phyloP scores from a whole-genome alignment of 2,329 filamentous ascomycete genomes.

The Apiospora aurea region DNA sequence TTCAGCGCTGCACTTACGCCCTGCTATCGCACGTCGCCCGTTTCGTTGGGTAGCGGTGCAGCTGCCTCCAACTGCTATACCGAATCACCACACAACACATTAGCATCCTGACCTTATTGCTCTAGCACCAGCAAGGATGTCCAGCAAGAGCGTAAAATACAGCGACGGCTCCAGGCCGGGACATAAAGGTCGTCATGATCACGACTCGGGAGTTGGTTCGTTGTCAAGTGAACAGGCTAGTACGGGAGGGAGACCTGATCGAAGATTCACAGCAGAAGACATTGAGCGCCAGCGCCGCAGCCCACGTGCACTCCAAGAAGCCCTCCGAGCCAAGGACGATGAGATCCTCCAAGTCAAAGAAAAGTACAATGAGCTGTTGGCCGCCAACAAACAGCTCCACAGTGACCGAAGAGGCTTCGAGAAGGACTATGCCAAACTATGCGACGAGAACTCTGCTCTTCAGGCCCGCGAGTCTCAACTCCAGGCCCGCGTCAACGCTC shows the following conservation, averaged over 20 bases:
- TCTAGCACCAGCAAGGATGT: conserved; percentile 18
- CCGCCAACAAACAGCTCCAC: neutral
- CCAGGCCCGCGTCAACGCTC: neutral
- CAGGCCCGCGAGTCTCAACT: neutral
- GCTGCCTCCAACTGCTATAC: conserved; percentile 16
- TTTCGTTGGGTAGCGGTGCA: conserved; percentile 22
- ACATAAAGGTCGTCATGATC: conserved; percentile 8
- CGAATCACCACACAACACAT: conserved; percentile 23
- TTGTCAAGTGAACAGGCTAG: conserved; percentile 41
- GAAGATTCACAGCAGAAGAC: conserved; percentile 34
- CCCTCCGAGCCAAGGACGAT: conserved; percentile 33
- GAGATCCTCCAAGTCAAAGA: conserved; percentile 31
- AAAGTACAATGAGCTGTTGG: neutral
- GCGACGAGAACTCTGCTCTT: neutral
- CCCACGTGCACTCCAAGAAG: conserved; percentile 39
- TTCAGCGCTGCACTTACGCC: conserved; percentile 9
- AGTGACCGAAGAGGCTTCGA: neutral
- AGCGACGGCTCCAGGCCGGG: conserved; percentile 13
- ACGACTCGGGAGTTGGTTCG: conserved; percentile 44
- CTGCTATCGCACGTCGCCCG: neutral
- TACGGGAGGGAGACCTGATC: conserved; percentile 38
- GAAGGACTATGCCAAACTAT: neutral
- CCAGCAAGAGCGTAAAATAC: conserved; percentile 25
- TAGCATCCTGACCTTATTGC: neutral
- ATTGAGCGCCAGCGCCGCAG: conserved; percentile 36